A percentile compares a stretch with the other conserved stretches of the same genome.
Evolutionary conservation across 768 basidiomycete species (phyloP).

Genomic region (Pleurotus platypus): DNA sequence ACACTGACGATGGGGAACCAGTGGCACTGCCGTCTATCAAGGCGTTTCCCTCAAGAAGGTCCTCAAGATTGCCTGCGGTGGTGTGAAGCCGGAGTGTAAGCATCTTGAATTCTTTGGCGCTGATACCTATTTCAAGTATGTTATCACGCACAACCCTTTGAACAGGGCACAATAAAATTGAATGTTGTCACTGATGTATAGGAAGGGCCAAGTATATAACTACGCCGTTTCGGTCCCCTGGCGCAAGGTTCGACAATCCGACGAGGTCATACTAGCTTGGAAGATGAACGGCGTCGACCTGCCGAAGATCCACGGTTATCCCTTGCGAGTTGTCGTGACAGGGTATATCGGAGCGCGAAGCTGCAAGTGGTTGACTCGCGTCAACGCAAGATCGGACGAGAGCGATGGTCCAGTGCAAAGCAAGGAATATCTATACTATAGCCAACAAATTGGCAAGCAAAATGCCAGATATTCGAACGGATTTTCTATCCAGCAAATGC

Average conservation of each 20-base stretch:
- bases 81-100: slow-evolving; percentile 40
- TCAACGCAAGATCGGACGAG: slow-evolving; percentile 45
- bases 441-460: slow-evolving; percentile 49
- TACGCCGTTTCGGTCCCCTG: slow-evolving; percentile 46
- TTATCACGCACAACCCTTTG: neutral
- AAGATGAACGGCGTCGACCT: slow-evolving; percentile 49
- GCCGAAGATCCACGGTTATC: slow-evolving; percentile 48
- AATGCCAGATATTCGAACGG: slow-evolving; percentile 50
- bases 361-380: slow-evolving; percentile 50
- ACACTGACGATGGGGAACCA: slow-evolving; percentile 12
- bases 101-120: slow-evolving; percentile 57
- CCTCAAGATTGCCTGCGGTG: slow-evolving; percentile 49
- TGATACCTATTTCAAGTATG: slow-evolving; percentile 54
- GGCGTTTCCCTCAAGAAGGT: slow-evolving; percentile 53
- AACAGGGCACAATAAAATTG: neutral
- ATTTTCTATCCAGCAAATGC: slow-evolving; percentile 57
- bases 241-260: slow-evolving; percentile 40
- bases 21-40: slow-evolving; percentile 48
- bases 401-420: slow-evolving; percentile 50
- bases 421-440: slow-evolving; percentile 53
- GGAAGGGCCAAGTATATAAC: slow-evolving; percentile 31
- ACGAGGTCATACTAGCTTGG: slow-evolving; percentile 51
- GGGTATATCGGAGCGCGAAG: slow-evolving; percentile 55
- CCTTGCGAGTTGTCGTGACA: slow-evolving; percentile 46
- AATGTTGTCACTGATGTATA: slow-evolving; percentile 2